Evolutionary conservation across 2,329 filamentous ascomycete species (phyloP), one percentile per base, ranked within the genome.

Genomic region (Alternaria longipes): DNA sequence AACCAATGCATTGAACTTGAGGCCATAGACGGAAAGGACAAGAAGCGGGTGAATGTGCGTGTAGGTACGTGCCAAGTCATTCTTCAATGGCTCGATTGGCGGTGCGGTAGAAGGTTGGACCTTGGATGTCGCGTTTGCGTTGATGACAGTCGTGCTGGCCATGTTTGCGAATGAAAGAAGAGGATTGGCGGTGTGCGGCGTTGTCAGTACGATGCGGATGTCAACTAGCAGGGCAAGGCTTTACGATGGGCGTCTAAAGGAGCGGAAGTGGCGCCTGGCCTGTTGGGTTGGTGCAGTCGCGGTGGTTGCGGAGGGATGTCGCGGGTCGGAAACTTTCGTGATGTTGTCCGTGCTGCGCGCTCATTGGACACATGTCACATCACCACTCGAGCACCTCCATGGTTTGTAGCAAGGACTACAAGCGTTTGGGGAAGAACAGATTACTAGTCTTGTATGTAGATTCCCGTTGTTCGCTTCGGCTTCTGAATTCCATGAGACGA

Each of bases 1-100:
- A 28, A 96, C 90, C 26, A 97, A 83, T 18, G 84, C 80, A 36
- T 81, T 76, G 78, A 96, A 94, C 40, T 86, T 86, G 64, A 86
- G 74, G 46, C 85, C 84, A 74, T 90, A 89, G 36, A 90, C 79
- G 9, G 84, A 85, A 30, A 92, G 84, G 30, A 96, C 83, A 11
- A 93, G 79, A 26, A 85, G 78, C 0, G 91, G 90, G 68, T 96
- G 91, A 20, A 88, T 78, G 71, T 92, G 84, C 12, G 89, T 87
- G 73, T 90, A 85, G 22, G 85, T 75, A 52, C 79, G 82, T 3
- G 86, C 84, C 20, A 81, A 64, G n/a, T 81, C 74, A 24, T 79
- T 84, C 28, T 81, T 72, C 49, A 86, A 80, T 62, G 84, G 78
- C 55, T 81, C 77, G 61, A 85, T 79, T 36, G 85, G 81, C 24